These are phyloP conservation scores for Rubroshorea leprosula DNA, from an alignment of 345 rosid species.

Conservation along the genomic window DNA sequence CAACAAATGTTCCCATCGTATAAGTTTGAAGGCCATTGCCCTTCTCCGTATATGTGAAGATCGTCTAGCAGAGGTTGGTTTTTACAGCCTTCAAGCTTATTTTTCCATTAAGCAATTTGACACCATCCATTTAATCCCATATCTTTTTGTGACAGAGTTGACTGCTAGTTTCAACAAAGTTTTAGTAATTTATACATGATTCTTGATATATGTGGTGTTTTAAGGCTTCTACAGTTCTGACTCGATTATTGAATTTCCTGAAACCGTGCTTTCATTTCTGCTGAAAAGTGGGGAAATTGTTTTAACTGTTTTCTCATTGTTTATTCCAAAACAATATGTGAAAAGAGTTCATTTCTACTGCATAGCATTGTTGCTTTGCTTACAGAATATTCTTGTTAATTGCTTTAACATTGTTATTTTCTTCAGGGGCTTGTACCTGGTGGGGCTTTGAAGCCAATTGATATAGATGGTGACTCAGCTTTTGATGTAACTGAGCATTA, in stretches of 20 bases:
- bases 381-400: background rate
- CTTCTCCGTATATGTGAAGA: constrained; percentile 98
- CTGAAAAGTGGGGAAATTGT: background rate
- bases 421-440: constrained; percentile 64
- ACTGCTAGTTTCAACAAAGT: too few relatives aligned
- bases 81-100: background rate
- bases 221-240: background rate
- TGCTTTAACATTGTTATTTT: constrained; percentile 13
- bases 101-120: background rate
- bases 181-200: background rate
- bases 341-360: constrained; percentile 1
- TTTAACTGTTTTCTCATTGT: background rate
- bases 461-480: constrained; percentile 28
- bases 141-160: background rate
- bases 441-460: constrained; percentile 58
- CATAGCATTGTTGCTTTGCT: background rate
- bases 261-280: background rate
- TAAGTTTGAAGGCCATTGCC: constrained; percentile 98
- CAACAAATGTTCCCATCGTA: constrained; percentile 81
- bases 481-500: constrained; percentile 66
- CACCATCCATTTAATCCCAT: background rate
- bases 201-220: background rate
- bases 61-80: constrained; percentile 92
- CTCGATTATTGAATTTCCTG: background rate
- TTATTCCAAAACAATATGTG: background rate